A percentile compares a stretch with the other conserved stretches of the same genome.
These are phyloP conservation scores for Scutellaria baicalensis DNA, from an alignment of 257 asterid species.

Conservation along the genomic window DNA sequence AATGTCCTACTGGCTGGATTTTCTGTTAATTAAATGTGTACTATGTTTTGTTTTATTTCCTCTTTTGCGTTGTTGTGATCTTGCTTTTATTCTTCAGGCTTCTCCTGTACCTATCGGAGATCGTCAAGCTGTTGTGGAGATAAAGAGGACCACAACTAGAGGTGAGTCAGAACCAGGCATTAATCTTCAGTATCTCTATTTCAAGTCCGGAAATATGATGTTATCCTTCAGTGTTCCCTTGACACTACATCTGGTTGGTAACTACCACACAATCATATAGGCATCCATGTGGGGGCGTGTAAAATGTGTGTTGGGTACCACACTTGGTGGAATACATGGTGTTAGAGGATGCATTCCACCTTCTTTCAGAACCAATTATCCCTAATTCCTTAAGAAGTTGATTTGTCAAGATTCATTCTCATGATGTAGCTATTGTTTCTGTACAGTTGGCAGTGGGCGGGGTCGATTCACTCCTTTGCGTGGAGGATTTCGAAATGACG, in stretches of 20 bases:
- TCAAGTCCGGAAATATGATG: not conserved
- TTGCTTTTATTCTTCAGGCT: slow-evolving; percentile 34
- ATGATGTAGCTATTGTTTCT: not conserved
- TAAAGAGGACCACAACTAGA: slow-evolving; percentile 75
- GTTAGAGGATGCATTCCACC: not conserved
- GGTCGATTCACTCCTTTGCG: slow-evolving; percentile 51
- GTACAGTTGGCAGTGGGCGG: slow-evolving; percentile 50
- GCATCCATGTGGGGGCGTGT: not conserved
- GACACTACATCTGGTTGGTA: not conserved
- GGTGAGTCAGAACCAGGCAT: slow-evolving; percentile 30
- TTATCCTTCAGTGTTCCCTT: not conserved
- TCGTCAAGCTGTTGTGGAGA: slow-evolving; percentile 62
- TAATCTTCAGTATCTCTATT: not conserved
- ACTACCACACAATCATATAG: not conserved
- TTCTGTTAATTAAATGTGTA: not conserved
- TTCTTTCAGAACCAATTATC: not conserved
- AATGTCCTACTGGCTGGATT: not conserved
- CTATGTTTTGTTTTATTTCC: not conserved
- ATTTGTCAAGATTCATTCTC: not conserved
- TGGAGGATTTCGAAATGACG: slow-evolving; percentile 58
- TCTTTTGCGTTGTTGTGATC: not conserved
- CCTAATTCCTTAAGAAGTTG: not conserved
- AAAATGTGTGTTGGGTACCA: not conserved
- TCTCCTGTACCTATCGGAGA: slow-evolving; percentile 62
- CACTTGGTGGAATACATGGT: not conserved